Evolutionary conservation across 2,329 filamentous ascomycete species (phyloP).

Genomic region (Tolypocladium paradoxum): DNA sequence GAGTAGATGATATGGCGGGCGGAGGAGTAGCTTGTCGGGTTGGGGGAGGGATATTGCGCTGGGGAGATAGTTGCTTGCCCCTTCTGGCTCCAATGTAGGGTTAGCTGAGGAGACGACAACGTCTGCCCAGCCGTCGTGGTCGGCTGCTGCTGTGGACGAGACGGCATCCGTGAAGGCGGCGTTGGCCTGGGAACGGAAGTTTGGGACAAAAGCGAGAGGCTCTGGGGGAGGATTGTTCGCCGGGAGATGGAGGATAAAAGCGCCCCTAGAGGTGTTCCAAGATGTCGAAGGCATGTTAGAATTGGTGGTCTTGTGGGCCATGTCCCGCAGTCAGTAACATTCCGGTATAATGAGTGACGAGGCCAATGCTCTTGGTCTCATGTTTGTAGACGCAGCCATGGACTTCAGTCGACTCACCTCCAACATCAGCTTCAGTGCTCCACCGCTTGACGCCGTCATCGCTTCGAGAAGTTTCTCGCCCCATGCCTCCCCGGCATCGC

Average conservation of each 20-base stretch:
- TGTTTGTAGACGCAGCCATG: not conserved
- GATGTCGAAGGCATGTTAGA: not conserved
- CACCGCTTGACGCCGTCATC: conserved; percentile 6
- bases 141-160: not conserved
- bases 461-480: conserved; percentile 30
- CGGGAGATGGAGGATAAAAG: not conserved
- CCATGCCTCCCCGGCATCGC: conserved; percentile 26
- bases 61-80: conserved; percentile 22
- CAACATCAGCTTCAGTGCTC: conserved; percentile 17
- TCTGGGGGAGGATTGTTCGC: not conserved
- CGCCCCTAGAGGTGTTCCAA: not conserved
- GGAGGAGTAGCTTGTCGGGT: conserved; percentile 35
- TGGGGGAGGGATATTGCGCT: conserved; percentile 28
- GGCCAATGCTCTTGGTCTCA: no score
- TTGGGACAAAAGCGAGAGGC: not conserved
- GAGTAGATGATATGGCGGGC: conserved; percentile 36
- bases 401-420: conserved; percentile 17
- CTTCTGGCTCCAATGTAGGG: not conserved
- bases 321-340: not conserved
- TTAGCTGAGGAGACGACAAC: not conserved
- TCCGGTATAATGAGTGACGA: no score
- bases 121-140: conserved; percentile 8
- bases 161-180: not conserved
- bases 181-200: not conserved
- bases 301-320: not conserved